Percentiles rank a stretch among this genome's conserved stretches.
These are phyloP conservation scores for Cutaneotrichosporon cutaneum DNA, from an alignment of 1,284 basidiomycete genomes.

Conservation along the genomic window DNA sequence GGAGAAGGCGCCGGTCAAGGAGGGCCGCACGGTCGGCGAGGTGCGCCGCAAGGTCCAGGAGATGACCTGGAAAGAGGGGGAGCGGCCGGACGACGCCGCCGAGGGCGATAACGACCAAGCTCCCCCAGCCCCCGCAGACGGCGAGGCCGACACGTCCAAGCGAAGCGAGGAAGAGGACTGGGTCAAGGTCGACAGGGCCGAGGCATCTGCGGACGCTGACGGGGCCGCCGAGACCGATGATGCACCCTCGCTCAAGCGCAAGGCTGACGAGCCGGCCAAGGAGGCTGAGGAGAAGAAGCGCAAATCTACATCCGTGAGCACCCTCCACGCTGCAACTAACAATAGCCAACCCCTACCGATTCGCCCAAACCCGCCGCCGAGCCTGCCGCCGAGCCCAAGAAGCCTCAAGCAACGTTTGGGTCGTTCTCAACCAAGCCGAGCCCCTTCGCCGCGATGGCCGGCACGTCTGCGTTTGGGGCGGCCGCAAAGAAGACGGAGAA, in stretches of 20 bases:
- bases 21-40: slow-evolving; percentile 41
- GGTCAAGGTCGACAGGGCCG: slow-evolving; percentile 29
- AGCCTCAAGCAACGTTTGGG: slow-evolving; percentile 56
- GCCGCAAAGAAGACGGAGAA: slow-evolving; percentile 28
- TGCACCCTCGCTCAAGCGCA: slow-evolving; percentile 40
- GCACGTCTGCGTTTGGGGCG: slow-evolving; percentile 4
- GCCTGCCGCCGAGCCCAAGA: slow-evolving; percentile 25
- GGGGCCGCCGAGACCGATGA: slow-evolving; percentile 15
- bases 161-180: slow-evolving; percentile 14
- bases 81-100: slow-evolving; percentile 3
- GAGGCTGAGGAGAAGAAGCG: slow-evolving; percentile 29
- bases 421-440: slow-evolving; percentile 55
- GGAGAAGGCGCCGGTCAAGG: slow-evolving; percentile 10
- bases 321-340: neutral
- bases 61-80: slow-evolving; percentile 43
- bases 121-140: neutral
- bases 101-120: slow-evolving; percentile 7
- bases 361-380: neutral
- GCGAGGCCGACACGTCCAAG: neutral
- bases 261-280: slow-evolving; percentile 35
- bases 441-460: slow-evolving; percentile 36
- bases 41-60: slow-evolving; percentile 48
- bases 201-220: slow-evolving; percentile 13
- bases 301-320: slow-evolving; percentile 27
- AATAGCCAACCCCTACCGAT: slow-evolving; percentile 11